Evolutionary conservation across 129 eudicot species (phyloP), one percentile per base, ranked within the genome.

Genomic region (Heracleum sosnowskyi): DNA sequence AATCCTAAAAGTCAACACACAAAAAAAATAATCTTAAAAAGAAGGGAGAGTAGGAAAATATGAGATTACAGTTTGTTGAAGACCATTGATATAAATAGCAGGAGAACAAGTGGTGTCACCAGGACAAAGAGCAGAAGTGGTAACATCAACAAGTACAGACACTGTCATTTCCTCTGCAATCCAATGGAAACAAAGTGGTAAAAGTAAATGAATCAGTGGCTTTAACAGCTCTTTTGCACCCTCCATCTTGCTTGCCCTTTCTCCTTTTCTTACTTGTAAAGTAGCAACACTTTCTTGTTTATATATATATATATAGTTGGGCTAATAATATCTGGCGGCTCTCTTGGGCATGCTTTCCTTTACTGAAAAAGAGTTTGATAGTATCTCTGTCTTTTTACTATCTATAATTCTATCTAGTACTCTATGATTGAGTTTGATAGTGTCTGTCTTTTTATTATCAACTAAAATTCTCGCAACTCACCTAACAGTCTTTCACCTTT

Each of bases 111-210:
- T 84, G 40, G 84, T 81, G 45, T 86, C 51, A 1, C 88, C 90
- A 13, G 94, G 90, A 69, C 98, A 93, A 10, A 90, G 92, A 77
- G 98, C 91, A 31, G 66, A 77, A 35, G 98, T 93, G 35, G 96
- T 89, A 78, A 93, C 92, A 78, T 93, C 98, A 77, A 90, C 98
- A 28, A 93, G 90, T 12, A 91, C 94, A 34, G 98, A 87, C 74
- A 87, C 93, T 10, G 97, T 89, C 98, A 93, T 93, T 69, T 93
- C 98, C 75, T 89, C 94, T 7, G 95, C 98, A 73, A 90, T 77
- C 98, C 98, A 93, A 68, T 90, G 96, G 5, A 90, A 74, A 76
- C 90, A 89, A 7, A 93, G 85, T 24, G 98, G 94, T 39, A 90
- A 79, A 77, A 93, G 64, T n/a, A 93, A 73, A 78, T 89, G 92